A percentile compares a stretch with the other conserved stretches of the same genome.
Evolutionary conservation across 257 asterid species (phyloP).

Genomic region (Plantago elongata): DNA sequence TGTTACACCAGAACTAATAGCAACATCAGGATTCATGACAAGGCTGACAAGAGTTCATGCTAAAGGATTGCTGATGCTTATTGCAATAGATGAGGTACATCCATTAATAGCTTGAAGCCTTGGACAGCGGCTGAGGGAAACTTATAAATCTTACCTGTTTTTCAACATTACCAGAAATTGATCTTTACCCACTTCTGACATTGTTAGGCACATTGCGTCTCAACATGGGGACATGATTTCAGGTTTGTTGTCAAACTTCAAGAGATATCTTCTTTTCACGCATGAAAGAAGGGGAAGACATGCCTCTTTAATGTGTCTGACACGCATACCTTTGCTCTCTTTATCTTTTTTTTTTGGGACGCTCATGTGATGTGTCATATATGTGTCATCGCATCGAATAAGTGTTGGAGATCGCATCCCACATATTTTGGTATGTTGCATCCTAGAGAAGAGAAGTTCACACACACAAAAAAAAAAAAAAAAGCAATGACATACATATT

Average conservation of each 20-base stretch:
- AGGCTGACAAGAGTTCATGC: constrained; percentile 66
- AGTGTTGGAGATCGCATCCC: too few relatives aligned
- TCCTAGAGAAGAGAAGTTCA: too few relatives aligned
- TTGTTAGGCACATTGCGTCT: constrained; percentile 91
- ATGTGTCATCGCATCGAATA: too few relatives aligned
- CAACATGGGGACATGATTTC: constrained; percentile 98
- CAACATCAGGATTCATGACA: constrained; percentile 77
- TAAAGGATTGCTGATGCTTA: constrained; percentile 75
- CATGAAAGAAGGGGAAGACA: too few relatives aligned
- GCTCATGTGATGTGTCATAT: too few relatives aligned
- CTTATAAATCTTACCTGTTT: constrained; percentile 16
- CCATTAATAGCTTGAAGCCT: not conserved
- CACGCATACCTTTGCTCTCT: not conserved
- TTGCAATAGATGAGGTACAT: constrained; percentile 86
- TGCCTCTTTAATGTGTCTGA: too few relatives aligned
- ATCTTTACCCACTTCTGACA: constrained; percentile 23
- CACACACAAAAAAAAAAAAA: not conserved
- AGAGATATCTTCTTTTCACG: not conserved
- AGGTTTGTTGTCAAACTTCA: constrained; percentile 49
- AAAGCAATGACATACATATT: not conserved
- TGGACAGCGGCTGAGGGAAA: constrained; percentile 16
- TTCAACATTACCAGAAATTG: constrained; percentile 10
- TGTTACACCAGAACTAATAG: constrained; percentile 92
- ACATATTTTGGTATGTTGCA: constrained; percentile 1
- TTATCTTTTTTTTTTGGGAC: too few relatives aligned